Evolutionary conservation across 176 grass and related monocot genomes (phyloP).

Genomic region (Triticum timopheevii): DNA sequence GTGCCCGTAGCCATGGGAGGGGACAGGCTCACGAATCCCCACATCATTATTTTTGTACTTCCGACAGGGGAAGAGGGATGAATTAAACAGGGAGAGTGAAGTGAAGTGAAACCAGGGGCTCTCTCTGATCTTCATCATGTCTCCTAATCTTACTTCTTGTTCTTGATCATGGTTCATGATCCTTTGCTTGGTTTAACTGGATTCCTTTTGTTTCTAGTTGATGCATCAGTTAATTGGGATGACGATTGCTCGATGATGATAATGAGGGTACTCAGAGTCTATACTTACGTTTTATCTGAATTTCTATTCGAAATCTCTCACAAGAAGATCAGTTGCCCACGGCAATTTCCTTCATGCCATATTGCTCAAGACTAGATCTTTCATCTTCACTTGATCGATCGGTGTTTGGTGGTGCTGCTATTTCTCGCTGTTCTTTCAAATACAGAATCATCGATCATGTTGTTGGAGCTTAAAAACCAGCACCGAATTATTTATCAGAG

Average conservation of each 20-base stretch:
- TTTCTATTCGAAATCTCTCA: no score
- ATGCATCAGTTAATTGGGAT: not conserved
- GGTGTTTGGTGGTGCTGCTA: not conserved
- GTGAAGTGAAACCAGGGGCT: not conserved
- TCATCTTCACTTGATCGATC: not conserved
- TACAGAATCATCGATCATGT: not conserved
- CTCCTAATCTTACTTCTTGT: not conserved
- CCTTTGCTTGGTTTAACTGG: slow-evolving; percentile 20
- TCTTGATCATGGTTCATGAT: slow-evolving; percentile 8
- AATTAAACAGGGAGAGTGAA: slow-evolving; percentile 17
- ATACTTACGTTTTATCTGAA: no score
- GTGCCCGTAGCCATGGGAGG: slow-evolving; percentile 24
- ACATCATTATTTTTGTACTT: slow-evolving; percentile 33
- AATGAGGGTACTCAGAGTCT: not conserved
- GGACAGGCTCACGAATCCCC: slow-evolving; percentile 26
- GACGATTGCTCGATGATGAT: not conserved
- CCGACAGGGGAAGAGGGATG: not conserved
- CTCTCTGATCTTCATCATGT: not conserved
- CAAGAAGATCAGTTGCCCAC: not conserved
- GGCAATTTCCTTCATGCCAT: not conserved
- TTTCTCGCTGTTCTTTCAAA: not conserved
- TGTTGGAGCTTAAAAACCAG: slow-evolving; percentile 14
- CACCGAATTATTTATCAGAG: slow-evolving; percentile 24
- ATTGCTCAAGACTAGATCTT: not conserved
- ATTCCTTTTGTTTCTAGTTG: slow-evolving; percentile 20